phyloP scores from a whole-genome alignment of 805 yeast species.

The Schwanniomyces occidentalis region DNA sequence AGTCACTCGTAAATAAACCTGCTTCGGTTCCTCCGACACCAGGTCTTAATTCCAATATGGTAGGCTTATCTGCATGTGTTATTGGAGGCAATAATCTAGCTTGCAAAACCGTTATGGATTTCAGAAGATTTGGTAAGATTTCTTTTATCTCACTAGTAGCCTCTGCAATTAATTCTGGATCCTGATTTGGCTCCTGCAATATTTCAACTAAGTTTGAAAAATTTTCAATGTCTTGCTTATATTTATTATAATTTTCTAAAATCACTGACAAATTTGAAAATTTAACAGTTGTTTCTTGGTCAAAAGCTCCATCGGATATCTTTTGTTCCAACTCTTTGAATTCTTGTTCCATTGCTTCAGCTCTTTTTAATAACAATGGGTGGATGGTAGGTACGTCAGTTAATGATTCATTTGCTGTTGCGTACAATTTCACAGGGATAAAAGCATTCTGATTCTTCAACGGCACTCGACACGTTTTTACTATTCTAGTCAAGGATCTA shows the following conservation, averaged over 20 bases:
- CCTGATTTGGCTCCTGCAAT: slow-evolving; percentile 26
- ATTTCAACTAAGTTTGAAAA: slow-evolving; percentile 27
- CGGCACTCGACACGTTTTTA: too few relatives aligned
- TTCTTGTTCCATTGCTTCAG: slow-evolving; percentile 30
- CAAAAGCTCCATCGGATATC: slow-evolving; percentile 30
- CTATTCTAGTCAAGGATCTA: too few relatives aligned
- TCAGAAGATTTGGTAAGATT: slow-evolving; percentile 45
- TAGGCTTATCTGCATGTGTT: slow-evolving; percentile 71
- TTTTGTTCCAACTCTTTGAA: slow-evolving; percentile 25
- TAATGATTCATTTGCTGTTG: too few relatives aligned
- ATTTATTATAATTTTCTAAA: slow-evolving; percentile 30
- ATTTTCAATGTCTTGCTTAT: slow-evolving; percentile 25
- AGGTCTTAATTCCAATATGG: slow-evolving; percentile 84
- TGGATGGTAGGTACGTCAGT: slow-evolving; percentile 37
- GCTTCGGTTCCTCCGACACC: slow-evolving; percentile 98
- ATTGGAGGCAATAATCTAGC: slow-evolving; percentile 70
- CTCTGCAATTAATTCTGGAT: slow-evolving; percentile 48
- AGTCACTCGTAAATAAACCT: slow-evolving; percentile 76
- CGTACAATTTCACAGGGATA: too few relatives aligned
- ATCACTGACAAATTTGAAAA: slow-evolving; percentile 33
- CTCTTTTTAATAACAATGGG: slow-evolving; percentile 40
- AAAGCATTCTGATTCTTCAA: too few relatives aligned
- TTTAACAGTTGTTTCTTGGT: slow-evolving; percentile 31
- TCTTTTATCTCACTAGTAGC: slow-evolving; percentile 61
- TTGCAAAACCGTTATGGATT: slow-evolving; percentile 49